These are phyloP conservation scores for Gracilaria caudata DNA, from an alignment of 23 red algal species.

Conservation along the genomic window DNA sequence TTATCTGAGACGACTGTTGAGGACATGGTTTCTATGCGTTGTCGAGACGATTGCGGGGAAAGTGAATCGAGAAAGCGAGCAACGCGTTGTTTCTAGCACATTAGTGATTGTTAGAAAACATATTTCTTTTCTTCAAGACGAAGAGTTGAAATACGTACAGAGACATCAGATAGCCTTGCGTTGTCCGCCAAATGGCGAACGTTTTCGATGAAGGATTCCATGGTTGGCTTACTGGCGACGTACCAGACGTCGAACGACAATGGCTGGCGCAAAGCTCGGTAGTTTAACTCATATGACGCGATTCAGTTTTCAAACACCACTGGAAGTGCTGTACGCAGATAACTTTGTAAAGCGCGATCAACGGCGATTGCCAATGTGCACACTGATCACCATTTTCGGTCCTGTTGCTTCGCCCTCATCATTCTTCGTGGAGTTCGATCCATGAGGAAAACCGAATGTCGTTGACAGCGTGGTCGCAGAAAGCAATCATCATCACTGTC, in stretches of 20 bases:
- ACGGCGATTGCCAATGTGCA: no score
- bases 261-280: background rate
- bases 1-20: constrained; percentile 68
- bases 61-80: constrained; percentile 16
- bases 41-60: background rate
- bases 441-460: no score
- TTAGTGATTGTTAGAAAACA: background rate
- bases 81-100: constrained; percentile 21
- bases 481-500: no score
- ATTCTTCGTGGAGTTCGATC: no score
- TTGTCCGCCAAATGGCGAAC: background rate
- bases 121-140: background rate
- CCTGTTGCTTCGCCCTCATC: no score
- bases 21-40: constrained; percentile 49
- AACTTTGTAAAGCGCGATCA: background rate
- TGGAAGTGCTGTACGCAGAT: no score
- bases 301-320: background rate
- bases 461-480: no score
- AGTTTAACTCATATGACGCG: background rate
- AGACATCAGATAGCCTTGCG: background rate
- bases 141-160: background rate
- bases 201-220: background rate
- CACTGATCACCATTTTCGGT: no score
- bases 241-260: background rate
- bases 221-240: background rate